Conservation (phyloP, 306 rosid species). For the Sindora glabra region DNA sequence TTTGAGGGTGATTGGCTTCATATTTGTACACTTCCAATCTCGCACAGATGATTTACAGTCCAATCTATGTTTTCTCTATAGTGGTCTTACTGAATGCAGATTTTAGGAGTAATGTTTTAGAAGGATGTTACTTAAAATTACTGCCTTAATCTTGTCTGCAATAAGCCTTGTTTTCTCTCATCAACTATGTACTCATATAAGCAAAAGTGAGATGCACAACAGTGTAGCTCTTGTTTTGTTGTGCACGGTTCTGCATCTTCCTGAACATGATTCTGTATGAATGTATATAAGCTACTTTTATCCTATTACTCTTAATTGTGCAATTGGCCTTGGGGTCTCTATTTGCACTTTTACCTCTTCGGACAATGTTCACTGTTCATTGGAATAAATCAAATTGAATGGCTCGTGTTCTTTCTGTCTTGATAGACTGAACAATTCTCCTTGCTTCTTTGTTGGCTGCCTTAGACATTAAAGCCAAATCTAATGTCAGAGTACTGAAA, state of each 20-base stretch:
- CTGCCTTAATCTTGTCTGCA: neutral
- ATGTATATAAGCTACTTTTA: neutral
- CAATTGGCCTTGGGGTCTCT: neutral
- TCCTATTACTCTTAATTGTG: neutral
- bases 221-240: neutral
- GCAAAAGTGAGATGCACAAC: no score
- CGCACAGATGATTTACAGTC: neutral
- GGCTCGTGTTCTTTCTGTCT: neutral
- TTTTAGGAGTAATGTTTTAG: neutral
- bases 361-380: neutral
- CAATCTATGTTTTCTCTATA: neutral
- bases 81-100: neutral
- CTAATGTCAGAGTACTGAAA: neutral
- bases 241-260: neutral
- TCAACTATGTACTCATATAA: no score
- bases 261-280: neutral
- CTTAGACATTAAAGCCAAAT: neutral
- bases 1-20: neutral
- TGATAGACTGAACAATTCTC: no score
- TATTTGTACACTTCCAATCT: neutral
- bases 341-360: no score
- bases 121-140: neutral
- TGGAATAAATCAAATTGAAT: neutral
- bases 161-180: no score
- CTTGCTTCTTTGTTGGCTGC: neutral